A percentile compares a stretch with the other conserved stretches of the same genome.
Conservation (phyloP, 768 basidiomycete genomes). For the Brasilioporus rufonigricans region DNA sequence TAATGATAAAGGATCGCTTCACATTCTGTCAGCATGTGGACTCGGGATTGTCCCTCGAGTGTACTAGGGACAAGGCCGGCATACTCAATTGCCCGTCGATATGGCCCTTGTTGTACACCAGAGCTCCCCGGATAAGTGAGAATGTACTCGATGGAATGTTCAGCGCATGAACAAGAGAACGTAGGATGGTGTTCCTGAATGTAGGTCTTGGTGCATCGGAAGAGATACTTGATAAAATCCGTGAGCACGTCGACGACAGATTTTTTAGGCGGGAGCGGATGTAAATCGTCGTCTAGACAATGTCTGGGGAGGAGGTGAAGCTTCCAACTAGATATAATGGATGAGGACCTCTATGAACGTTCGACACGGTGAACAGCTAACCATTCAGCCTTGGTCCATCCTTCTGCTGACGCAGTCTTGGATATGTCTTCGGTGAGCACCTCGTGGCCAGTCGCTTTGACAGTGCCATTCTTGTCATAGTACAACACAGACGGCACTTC, state of each 20-base stretch:
- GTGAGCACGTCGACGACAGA: neutral
- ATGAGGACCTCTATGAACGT: neutral
- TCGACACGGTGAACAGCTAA: neutral
- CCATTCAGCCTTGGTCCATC: neutral
- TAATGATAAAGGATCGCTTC: neutral
- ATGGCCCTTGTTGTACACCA: neutral
- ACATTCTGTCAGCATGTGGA: neutral
- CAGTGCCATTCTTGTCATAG: neutral
- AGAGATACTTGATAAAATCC: neutral
- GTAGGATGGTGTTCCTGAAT: neutral
- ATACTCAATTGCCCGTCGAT: neutral
- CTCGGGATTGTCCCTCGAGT: neutral
- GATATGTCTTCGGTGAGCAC: neutral
- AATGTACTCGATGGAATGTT: neutral
- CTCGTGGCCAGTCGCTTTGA: neutral
- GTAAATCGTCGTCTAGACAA: neutral
- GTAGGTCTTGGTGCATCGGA: neutral
- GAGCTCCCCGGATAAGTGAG: neutral
- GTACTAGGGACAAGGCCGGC: neutral
- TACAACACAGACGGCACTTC: neutral
- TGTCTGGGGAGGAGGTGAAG: neutral
- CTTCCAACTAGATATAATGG: neutral
- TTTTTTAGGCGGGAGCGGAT: neutral
- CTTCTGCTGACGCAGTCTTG: neutral
- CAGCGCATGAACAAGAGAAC: neutral